A percentile compares a stretch with the other conserved stretches of the same genome.
Evolutionary conservation across 2,329 filamentous ascomycete genomes (phyloP).

Genomic region (Penicillium sp.): DNA sequence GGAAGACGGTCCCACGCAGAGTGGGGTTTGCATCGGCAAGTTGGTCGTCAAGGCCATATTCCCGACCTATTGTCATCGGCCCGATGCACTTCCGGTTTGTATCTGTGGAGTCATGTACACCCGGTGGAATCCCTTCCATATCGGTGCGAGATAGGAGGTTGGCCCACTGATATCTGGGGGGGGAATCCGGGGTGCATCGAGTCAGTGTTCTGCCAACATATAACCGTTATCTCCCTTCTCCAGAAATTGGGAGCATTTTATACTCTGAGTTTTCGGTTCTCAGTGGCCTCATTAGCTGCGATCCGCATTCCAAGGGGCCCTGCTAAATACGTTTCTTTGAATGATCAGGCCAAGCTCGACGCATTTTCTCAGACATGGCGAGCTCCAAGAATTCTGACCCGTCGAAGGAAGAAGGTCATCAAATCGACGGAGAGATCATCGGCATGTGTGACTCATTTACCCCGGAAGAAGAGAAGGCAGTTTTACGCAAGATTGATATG

Average conservation of each 20-base stretch:
- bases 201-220: neutral
- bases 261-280: neutral
- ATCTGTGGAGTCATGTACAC: neutral
- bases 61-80: constrained; percentile 15
- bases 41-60: constrained; percentile 15
- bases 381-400: constrained; percentile 5
- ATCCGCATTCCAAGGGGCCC: neutral
- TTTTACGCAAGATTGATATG: constrained; percentile 26
- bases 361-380: constrained; percentile 11
- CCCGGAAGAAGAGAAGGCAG: constrained; percentile 22
- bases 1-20: neutral
- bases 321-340: neutral
- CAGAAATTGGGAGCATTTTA: too few relatives aligned
- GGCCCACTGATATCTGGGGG: neutral
- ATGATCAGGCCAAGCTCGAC: neutral
- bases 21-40: constrained; percentile 15
- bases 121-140: constrained; percentile 18
- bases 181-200: constrained; percentile 6
- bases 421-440: constrained; percentile 11
- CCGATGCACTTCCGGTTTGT: constrained; percentile 12
- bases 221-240: neutral
- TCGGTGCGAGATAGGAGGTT: constrained; percentile 14
- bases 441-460: constrained; percentile 16
- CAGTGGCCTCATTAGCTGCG: neutral
- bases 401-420: constrained; percentile 13